These are phyloP conservation scores for Kazachstania africana DNA, from an alignment of 805 yeast genomes.

Conservation along the genomic window DNA sequence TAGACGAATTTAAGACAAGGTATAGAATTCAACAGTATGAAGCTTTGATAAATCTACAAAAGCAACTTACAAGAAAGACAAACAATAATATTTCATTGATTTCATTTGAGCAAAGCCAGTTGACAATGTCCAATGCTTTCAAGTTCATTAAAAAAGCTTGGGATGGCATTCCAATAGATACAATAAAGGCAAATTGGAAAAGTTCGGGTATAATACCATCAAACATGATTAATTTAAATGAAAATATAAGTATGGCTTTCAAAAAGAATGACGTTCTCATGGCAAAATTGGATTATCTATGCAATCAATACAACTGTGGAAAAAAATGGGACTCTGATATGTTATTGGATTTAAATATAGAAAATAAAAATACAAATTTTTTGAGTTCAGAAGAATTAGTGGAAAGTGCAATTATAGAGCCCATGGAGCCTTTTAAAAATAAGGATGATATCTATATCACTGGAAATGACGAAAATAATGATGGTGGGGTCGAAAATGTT, in stretches of 20 bases:
- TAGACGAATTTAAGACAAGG: constrained; percentile 47
- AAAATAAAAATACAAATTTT: constrained; percentile 34
- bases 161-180: constrained; percentile 31
- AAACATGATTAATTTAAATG: constrained; percentile 18
- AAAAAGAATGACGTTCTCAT: constrained; percentile 30
- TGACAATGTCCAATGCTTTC: constrained; percentile 44
- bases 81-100: constrained; percentile 14
- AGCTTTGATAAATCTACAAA: constrained; percentile 24
- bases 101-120: constrained; percentile 30
- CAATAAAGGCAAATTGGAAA: constrained; percentile 34
- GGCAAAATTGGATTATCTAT: constrained; percentile 31
- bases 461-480: constrained; percentile 4
- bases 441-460: constrained; percentile 1
- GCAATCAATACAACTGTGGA: constrained; percentile 36
- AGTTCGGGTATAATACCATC: constrained; percentile 32
- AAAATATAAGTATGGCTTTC: constrained; percentile 23
- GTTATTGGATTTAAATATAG: constrained; percentile 37
- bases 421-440: constrained; percentile 21
- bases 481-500: too few relatives aligned
- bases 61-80: constrained; percentile 8
- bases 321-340: constrained; percentile 49
- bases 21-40: constrained; percentile 48
- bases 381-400: constrained; percentile 50
- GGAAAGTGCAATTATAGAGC: constrained; percentile 46
- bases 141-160: constrained; percentile 49